Evolutionary conservation across 2,329 filamentous ascomycete species (phyloP), one percentile per base, ranked within the genome.

Genomic region (Colletotrichum sp.): DNA sequence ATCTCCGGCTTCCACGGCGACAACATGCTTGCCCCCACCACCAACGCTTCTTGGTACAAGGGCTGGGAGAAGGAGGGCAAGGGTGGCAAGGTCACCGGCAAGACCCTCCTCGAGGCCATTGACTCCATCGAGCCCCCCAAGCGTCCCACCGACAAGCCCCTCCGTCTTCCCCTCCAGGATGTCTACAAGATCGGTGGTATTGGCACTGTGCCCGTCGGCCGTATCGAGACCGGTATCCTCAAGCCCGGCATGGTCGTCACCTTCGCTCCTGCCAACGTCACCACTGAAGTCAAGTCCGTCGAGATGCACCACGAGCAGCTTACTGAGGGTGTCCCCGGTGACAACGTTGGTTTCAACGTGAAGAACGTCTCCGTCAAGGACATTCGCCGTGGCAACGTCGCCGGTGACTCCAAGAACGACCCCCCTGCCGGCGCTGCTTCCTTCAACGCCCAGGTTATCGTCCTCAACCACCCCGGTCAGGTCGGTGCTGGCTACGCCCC

Each of bases 311-410:
- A 99, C 96, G 95, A 98, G 93, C 96, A 98, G 94, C 96, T 99
- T 83, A 79, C 88, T 81, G 94, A 98, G 93, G 97, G 97, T 95
- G 86, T 95, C 82, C 97, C 97, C 86, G 97, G 97, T 94, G 97
- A 99, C 95, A 99, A 99, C 93, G 97, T 99, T 89, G 97, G 97
- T 85, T 99, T 99, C 96, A 99, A 99, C 95, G 96, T 99, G 91
- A 99, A 99, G 96, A 99, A 99, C 97, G 97, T 99, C 86, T 99
- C 97, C 89, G 97, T 99, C 91, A 99, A 99, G 96, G 97, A 99
- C 89, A 98, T 99, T 87, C 97, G 97, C 90, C 97, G 97, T 98
- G 97, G 97, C 87, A 99, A 99, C 94, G 97, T 99, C 84, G 95
- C 95, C 85, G 95, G 96, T 95, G 97, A 99, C 95, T 96, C 95